Percentiles rank a stretch among this genome's conserved stretches.
Conservation (phyloP, 2,329 filamentous ascomycete species). For the Pestalotiopsis fici region DNA sequence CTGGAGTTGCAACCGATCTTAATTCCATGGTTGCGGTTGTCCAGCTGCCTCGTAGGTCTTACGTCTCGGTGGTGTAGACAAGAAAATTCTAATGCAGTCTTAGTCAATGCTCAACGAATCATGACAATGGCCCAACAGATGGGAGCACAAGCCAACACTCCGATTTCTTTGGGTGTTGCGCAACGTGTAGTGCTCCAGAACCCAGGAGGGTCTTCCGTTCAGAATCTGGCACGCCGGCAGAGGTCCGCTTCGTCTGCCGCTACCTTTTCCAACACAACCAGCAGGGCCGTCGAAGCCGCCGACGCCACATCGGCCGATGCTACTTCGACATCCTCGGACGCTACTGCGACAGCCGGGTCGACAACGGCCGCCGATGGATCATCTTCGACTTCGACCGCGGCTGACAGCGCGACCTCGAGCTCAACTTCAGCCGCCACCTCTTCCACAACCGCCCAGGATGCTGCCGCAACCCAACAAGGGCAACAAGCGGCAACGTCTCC, state of each 20-base stretch:
- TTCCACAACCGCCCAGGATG: neutral
- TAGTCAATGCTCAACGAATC: constrained; percentile 20
- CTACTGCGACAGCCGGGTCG: neutral
- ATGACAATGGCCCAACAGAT: constrained; percentile 20
- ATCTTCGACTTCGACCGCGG: neutral
- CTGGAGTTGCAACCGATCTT: constrained; percentile 17
- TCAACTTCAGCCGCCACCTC: neutral
- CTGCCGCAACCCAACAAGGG: constrained; percentile 9
- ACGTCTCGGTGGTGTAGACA: neutral
- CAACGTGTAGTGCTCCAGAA: constrained; percentile 20
- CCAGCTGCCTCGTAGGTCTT: constrained; percentile 20
- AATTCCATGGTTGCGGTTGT: constrained; percentile 21
- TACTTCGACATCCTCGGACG: neutral
- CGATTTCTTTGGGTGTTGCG: constrained; percentile 19
- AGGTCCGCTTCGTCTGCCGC: neutral
- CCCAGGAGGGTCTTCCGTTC: constrained; percentile 16
- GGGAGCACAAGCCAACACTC: constrained; percentile 17
- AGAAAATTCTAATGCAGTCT: constrained; percentile 4
- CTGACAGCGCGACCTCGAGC: neutral
- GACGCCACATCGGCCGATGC: neutral
- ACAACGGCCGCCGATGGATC: neutral
- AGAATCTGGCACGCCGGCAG: neutral
- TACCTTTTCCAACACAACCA: neutral
- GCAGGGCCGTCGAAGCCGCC: neutral
- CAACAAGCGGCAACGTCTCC: constrained; percentile 12